These are phyloP conservation scores for Diaporthe sp. DNA, from an alignment of 2,329 filamentous ascomycete genomes.

Conservation along the genomic window DNA sequence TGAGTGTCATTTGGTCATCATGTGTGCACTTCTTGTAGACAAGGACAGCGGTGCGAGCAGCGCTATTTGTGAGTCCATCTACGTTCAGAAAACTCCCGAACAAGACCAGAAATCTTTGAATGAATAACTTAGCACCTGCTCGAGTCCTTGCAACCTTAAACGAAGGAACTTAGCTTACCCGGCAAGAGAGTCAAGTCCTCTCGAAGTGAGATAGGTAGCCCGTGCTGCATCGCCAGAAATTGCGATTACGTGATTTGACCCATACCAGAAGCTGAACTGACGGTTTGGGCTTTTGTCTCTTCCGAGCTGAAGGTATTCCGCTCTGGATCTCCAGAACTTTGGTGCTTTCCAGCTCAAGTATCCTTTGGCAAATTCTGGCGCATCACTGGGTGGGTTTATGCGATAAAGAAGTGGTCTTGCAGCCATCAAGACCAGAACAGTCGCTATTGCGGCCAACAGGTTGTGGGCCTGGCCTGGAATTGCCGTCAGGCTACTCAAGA, in stretches of 20 bases:
- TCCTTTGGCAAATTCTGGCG: neutral
- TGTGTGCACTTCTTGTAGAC: slow-evolving; percentile 11
- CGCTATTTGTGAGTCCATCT: neutral
- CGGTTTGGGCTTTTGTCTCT: neutral
- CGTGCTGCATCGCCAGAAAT: slow-evolving; percentile 10
- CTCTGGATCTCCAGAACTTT: slow-evolving; percentile 6
- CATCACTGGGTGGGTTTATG: neutral
- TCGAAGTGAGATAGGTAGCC: slow-evolving; percentile 12
- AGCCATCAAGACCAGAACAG: slow-evolving; percentile 3
- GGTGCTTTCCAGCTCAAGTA: neutral
- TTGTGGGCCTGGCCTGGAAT: neutral
- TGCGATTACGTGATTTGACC: slow-evolving; percentile 2
- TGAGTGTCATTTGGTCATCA: slow-evolving; percentile 4
- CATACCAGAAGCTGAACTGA: slow-evolving; percentile 21
- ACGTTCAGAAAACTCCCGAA: slow-evolving; percentile 14
- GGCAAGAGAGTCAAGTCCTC: slow-evolving; percentile 14
- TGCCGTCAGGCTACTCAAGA: neutral
- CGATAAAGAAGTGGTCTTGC: slow-evolving; percentile 6
- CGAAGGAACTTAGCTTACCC: neutral
- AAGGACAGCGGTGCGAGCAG: neutral
- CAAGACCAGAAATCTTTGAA: slow-evolving; percentile 4
- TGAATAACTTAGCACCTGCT: neutral
- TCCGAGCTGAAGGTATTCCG: slow-evolving; percentile 1
- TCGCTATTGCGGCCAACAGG: neutral
- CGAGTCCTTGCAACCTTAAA: neutral